Evolutionary conservation across 2,329 filamentous ascomycete species (phyloP).

Genomic region (Alternaria sp.): DNA sequence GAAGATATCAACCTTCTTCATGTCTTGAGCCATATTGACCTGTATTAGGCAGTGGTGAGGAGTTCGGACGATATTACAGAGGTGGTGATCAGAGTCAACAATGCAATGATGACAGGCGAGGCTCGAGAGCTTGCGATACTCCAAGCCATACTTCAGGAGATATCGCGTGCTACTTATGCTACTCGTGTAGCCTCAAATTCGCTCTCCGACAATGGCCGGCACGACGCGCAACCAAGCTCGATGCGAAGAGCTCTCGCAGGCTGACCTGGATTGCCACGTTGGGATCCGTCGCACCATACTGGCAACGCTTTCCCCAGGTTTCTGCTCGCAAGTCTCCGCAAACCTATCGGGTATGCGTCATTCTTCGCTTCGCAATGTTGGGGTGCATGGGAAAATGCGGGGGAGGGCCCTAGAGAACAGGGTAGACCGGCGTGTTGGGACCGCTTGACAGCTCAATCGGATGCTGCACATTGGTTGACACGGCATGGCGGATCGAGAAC

Average conservation of each 20-base stretch:
- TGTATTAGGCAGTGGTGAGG: background rate
- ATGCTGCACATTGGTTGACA: background rate
- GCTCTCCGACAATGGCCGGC: background rate
- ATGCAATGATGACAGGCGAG: background rate
- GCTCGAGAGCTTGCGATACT: background rate
- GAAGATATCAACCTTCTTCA: constrained; percentile 15
- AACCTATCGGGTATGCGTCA: background rate
- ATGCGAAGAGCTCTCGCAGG: background rate
- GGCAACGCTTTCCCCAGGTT: background rate
- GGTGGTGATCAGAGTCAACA: background rate
- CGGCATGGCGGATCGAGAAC: background rate
- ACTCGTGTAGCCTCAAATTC: background rate
- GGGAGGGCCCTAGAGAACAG: background rate
- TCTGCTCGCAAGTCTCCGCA: background rate
- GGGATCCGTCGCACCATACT: background rate
- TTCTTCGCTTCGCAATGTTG: background rate
- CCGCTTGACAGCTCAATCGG: background rate
- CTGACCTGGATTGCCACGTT: background rate
- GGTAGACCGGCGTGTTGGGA: background rate
- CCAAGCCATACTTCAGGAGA: background rate
- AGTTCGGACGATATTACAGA: background rate
- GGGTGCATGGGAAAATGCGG: background rate
- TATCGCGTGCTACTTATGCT: background rate
- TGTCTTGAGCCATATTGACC: background rate
- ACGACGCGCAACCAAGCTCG: background rate